These are phyloP conservation scores for Boletus eberwhitei DNA, from an alignment of 768 basidiomycete species.

Conservation along the genomic window DNA sequence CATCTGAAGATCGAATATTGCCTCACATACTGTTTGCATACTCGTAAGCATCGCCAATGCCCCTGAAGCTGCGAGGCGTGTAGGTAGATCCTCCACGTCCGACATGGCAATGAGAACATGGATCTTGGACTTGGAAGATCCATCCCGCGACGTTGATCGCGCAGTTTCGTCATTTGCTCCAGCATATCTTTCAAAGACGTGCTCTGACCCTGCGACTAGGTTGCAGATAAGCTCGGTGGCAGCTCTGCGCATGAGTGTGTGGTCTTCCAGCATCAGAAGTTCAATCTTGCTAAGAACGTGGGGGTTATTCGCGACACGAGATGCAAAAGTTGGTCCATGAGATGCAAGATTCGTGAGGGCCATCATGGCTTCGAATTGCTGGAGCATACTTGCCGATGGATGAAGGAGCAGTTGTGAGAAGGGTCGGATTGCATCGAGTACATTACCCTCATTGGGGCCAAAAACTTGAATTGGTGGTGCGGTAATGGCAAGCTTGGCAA, in stretches of 20 bases:
- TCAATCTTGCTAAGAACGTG: slow-evolving; percentile 66
- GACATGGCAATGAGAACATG: slow-evolving; percentile 82
- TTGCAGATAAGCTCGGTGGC: slow-evolving; percentile 93
- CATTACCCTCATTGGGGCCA: slow-evolving; percentile 73
- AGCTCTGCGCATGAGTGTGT: slow-evolving; percentile 78
- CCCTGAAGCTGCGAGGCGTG: slow-evolving; percentile 86
- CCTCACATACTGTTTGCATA: slow-evolving; percentile 54
- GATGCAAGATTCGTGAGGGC: slow-evolving; percentile 94
- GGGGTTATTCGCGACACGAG: slow-evolving; percentile 60
- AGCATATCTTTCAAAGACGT: slow-evolving; percentile 71
- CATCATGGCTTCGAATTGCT: slow-evolving; percentile 93
- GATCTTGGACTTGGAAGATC: slow-evolving; percentile 53
- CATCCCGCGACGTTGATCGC: slow-evolving; percentile 43
- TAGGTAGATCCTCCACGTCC: slow-evolving; percentile 81
- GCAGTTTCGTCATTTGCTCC: slow-evolving; percentile 32
- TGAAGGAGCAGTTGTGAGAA: slow-evolving; percentile 71
- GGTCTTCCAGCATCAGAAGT: slow-evolving; percentile 76
- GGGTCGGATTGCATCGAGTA: slow-evolving; percentile 82
- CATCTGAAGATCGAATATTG: slow-evolving; percentile 60
- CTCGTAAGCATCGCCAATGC: slow-evolving; percentile 79
- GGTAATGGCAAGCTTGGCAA: slow-evolving; percentile 92
- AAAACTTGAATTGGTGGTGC: slow-evolving; percentile 88
- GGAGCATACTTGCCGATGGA: slow-evolving; percentile 65
- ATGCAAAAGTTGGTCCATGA: slow-evolving; percentile 59
- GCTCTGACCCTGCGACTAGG: slow-evolving; percentile 73